Base-by-base conservation (phyloP, 2,329 filamentous ascomycete species). In the Fusarium xylarioides region DNA sequence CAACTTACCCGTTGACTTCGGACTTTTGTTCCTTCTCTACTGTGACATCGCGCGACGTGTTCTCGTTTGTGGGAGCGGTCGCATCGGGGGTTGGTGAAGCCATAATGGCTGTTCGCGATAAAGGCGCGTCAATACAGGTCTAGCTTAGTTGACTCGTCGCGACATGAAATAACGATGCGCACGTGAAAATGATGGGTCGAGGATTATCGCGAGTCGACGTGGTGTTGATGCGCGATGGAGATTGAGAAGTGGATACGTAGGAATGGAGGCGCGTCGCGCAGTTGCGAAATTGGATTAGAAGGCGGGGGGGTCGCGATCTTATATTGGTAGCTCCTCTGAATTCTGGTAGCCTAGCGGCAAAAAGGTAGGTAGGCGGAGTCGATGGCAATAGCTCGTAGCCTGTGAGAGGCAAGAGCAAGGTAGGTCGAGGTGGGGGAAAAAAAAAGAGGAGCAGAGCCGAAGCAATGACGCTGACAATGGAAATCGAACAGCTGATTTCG, bases 21-120 rank as follows among this genome's bases (percentile, higher is more conserved):
- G 81, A 66, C 56, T 79, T 82, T 37, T 74, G 70, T 47, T 80
- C 79, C 71, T 78, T 79, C 26, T 78, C 75, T n/a, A 67, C 53
- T 57, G 71, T 75, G 32, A 74, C 70, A 47, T 80, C 78, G 44
- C 66, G 76, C 78, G 84, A 81, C 83, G 89, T 90, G 77, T 86
- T 81, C 77, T 87, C 87, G 78, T 80, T 43, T 30, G 49, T 37
- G 14, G 57, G 74, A 74, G 79, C 71, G 69, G 81, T 75, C 60
- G 80, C 78, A 77, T 87, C 83, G 69, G 83, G 80, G 50, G 80
- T 81, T 70, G 85, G 84, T 75, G 86, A 86, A 71, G 86, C 84
- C 87, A 89, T 89, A 78, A 84, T 84, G 84, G 85, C 85, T 82
- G 85, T 85, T 82, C 82, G 85, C 81, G 79, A 75, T 76, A 71